These are phyloP conservation scores for Fusarium scirpi DNA, from an alignment of 2,329 filamentous ascomycete genomes.

Conservation along the genomic window DNA sequence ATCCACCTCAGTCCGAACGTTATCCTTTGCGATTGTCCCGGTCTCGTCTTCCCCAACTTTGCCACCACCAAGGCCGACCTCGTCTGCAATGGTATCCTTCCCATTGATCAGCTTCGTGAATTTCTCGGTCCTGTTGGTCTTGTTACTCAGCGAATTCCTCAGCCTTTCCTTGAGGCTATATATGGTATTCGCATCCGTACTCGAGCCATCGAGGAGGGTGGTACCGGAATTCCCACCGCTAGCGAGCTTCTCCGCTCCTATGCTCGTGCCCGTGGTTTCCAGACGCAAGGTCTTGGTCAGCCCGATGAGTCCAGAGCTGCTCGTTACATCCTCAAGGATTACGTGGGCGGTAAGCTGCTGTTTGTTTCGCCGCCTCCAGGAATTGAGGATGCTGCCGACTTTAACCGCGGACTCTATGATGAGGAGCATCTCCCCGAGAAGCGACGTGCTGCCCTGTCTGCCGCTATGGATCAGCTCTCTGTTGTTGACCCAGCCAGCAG, in stretches of 20 bases:
- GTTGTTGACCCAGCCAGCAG: slow-evolving; percentile 50
- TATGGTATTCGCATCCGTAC: slow-evolving; percentile 92
- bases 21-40: slow-evolving; percentile 95
- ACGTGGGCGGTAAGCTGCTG: slow-evolving; percentile 94
- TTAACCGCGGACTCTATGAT: slow-evolving; percentile 93
- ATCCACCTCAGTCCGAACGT: slow-evolving; percentile 92
- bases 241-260: slow-evolving; percentile 89
- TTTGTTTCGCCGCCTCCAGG: slow-evolving; percentile 89
- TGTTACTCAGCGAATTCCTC: slow-evolving; percentile 86
- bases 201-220: slow-evolving; percentile 88
- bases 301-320: slow-evolving; percentile 95
- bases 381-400: slow-evolving; percentile 77
- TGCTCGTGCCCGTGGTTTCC: slow-evolving; percentile 89
- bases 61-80: slow-evolving; percentile 96
- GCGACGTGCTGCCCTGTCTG: slow-evolving; percentile 74
- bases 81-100: slow-evolving; percentile 92
- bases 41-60: slow-evolving; percentile 98
- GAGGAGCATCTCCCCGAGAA: slow-evolving; percentile 83
- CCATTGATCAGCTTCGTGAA: slow-evolving; percentile 95
- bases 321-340: slow-evolving; percentile 92
- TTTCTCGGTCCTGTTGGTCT: slow-evolving; percentile 88
- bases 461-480: slow-evolving; percentile 61
- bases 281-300: slow-evolving; percentile 87
- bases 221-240: slow-evolving; percentile 85
- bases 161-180: slow-evolving; percentile 88